Evolutionary conservation across 495 filamentous ascomycete species (phyloP).

Genomic region (Pyronema omphalodes): DNA sequence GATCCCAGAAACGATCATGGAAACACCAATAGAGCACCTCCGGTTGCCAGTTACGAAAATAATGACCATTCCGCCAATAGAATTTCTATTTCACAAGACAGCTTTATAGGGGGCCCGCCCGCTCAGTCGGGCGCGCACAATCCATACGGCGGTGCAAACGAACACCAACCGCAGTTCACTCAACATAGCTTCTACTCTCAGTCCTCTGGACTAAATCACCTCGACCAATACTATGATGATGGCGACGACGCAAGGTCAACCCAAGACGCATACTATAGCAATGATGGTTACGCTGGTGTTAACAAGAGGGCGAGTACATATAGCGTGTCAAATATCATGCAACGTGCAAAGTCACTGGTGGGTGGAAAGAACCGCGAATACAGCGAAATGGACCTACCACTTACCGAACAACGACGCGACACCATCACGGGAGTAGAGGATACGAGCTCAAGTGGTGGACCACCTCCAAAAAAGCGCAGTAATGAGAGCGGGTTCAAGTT

Average conservation of each 20-base stretch:
- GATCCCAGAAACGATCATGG: constrained; percentile 23
- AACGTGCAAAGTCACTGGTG: constrained; percentile 70
- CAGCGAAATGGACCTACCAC: constrained; percentile 92
- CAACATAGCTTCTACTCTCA: constrained; percentile 51
- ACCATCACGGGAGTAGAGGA: constrained; percentile 25
- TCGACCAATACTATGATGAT: constrained; percentile 74
- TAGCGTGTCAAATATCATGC: constrained; percentile 71
- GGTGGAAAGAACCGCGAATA: constrained; percentile 73
- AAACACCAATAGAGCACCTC: constrained; percentile 17
- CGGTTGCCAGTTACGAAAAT: constrained; percentile 14
- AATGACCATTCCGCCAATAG: constrained; percentile 30
- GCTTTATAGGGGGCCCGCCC: constrained; percentile 52
- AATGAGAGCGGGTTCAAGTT: constrained; percentile 69
- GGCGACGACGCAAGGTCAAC: constrained; percentile 54
- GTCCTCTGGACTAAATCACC: constrained; percentile 66
- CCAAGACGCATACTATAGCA: constrained; percentile 38
- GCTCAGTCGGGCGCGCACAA: constrained; percentile 3
- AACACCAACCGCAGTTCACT: too few relatives aligned
- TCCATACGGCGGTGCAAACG: constrained; percentile 1
- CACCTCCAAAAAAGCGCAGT: constrained; percentile 8
- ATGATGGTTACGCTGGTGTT: constrained; percentile 37
- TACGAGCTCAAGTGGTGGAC: neutral
- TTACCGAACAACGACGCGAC: constrained; percentile 56
- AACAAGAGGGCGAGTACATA: constrained; percentile 67
- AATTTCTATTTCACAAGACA: constrained; percentile 82